Conservation (phyloP, 2,329 filamentous ascomycete species). For the Fusarium sp. region DNA sequence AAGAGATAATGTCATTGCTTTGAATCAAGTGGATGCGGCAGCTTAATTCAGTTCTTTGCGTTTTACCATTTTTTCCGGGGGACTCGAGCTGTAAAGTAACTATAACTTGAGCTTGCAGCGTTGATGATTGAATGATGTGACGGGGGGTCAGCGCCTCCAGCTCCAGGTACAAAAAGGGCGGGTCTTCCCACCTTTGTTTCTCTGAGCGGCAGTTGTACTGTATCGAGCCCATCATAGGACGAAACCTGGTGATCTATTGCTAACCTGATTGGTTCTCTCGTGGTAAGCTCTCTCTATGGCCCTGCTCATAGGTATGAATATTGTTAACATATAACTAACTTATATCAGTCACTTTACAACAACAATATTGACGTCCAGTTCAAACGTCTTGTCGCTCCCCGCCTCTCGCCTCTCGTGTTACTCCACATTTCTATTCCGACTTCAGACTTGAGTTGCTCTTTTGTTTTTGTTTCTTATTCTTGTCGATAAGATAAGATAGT, state of each 20-base stretch:
- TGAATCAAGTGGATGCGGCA: too few species aligned
- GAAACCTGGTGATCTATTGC: conserved; percentile 6
- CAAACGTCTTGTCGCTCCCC: background rate
- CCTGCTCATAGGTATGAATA: background rate
- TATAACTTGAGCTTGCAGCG: background rate
- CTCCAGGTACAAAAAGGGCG: conserved; percentile 45
- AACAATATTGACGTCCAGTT: background rate
- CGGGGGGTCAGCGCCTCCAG: background rate
- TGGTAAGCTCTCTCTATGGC: conserved; percentile 17
- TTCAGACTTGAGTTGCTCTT: conserved; percentile 1
- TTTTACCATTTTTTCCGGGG: background rate
- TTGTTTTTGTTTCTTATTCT: background rate
- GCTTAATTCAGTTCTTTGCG: background rate
- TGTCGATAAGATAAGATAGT: conserved; percentile 3
- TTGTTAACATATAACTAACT: background rate
- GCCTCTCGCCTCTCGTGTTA: conserved; percentile 23
- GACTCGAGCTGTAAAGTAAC: background rate
- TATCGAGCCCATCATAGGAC: conserved; percentile 37
- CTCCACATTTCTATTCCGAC: conserved; percentile 5
- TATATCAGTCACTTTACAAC: background rate
- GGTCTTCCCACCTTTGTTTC: conserved; percentile 40
- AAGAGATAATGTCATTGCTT: background rate
- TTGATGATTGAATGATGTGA: conserved; percentile 36
- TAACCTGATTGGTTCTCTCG: conserved; percentile 15
- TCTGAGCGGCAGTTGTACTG: conserved; percentile 32